Base-by-base conservation (phyloP, 495 filamentous ascomycete genomes). In the Neurospora sp. region DNA sequence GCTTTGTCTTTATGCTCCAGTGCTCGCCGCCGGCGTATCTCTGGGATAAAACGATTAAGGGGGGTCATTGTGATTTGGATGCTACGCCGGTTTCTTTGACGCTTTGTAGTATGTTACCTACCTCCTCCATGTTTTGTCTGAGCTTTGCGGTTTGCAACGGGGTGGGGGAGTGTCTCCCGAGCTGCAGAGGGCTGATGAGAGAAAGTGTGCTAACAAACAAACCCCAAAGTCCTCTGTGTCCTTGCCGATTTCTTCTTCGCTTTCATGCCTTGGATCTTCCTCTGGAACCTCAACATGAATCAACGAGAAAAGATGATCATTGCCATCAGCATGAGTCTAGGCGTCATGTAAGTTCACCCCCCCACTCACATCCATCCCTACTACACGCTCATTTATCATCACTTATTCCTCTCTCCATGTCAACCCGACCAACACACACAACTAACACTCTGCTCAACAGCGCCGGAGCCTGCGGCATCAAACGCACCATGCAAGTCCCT, bases 271-370 rank as follows among this genome's bases (percentile, higher is more conserved):
- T 83, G 86, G 75, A 73, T 85, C 16, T 78, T 88, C 20, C 78
- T 87, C 10, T 86, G 84, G 83, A 80, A 83, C 3, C 77, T 87
- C 31, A 81, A 87, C 44, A 85, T 88, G 75, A 78, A 80, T 39
- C 76, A 75, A 61, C 78, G 79, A 45, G 85, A 84, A 40, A 87
- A 87, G 71, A 75, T 83, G 61, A 82, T 81, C 16, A 84, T 88
- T 31, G 82, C 83, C 65, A 77, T 75, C 0, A 81, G 83, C 27
- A 84, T 88, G 81, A 84, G 86, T 40, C 74, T 87, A 5, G 86
- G 86, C 16, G 72, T 86, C 71, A 73, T 87, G 84, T 86, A 76
- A 72, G 84, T 80, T 3, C 1, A 16, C 22, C 5, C 4, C 4
- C 35, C 59, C 6, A 31, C 22, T 22, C 53, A 61, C 22, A 14